Evolutionary conservation across 768 basidiomycete genomes (phyloP), one percentile per base, ranked within the genome.

Genomic region (Lactifluus pinguis): DNA sequence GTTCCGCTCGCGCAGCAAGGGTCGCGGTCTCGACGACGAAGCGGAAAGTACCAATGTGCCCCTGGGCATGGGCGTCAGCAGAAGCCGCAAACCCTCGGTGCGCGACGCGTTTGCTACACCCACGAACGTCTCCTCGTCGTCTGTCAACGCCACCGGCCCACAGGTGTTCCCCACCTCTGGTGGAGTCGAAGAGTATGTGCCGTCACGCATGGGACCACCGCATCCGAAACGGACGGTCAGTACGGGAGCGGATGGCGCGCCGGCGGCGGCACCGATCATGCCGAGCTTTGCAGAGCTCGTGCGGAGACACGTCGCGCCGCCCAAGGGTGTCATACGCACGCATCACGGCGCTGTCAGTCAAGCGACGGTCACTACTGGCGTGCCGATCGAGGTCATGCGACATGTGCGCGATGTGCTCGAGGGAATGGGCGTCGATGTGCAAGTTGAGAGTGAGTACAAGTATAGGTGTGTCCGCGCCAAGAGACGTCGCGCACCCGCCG

Each of bases 281-380:
- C 59, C 63, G 13, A 61, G 59, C 49, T 68, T 72, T 61, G 67
- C 65, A 36, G 69, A 70, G 65, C 73, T 67, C 62, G 65, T 67
- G 62, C 72, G 69, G 66, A 68, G 65, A 48, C 67, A 71, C 63
- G 69, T 74, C 44, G 65, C 72, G 6, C 68, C 70, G 21, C 49
- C 73, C 29, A 77, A 76, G 64, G 80, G 80, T 42, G 79, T 78
- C 54, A 72, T 98, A 44, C 83, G 93, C 11, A 82, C 89, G 45
- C 95, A 98, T 69, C 88, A 91, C 66, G 95, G 95, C 63, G 86
- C 95, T 2, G 88, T 98, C 34, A 97, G 98, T 71, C 87, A 88
- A 71, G 84, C 84, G 30, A 94, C 85, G 55, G 82, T 98, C 67
- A 97, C 95, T 38, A 91, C 85, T 3, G 80, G 83, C 21, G 76